Conservation (phyloP, 495 filamentous ascomycete genomes). For the Baudoinia panamericana region DNA sequence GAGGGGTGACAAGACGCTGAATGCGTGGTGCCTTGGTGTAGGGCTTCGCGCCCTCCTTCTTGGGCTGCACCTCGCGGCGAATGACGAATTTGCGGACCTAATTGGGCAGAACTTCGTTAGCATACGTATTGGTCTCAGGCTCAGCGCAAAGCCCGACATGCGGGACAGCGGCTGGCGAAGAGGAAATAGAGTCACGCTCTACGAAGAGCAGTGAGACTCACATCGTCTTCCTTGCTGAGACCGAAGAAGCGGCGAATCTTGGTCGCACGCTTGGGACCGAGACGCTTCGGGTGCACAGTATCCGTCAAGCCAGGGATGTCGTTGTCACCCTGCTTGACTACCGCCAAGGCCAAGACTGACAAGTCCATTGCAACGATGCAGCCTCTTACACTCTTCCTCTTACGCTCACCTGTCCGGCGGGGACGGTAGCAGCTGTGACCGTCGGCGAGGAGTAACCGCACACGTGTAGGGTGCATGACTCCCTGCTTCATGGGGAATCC, state of each 20-base stretch:
- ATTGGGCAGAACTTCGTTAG: conserved; percentile 14
- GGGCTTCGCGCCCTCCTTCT: conserved; percentile 81
- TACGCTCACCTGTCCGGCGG: conserved; percentile 93
- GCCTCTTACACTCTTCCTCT: conserved; percentile 94
- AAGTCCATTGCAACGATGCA: conserved; percentile 96
- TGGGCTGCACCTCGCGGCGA: conserved; percentile 88
- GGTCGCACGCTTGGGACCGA: conserved; percentile 97
- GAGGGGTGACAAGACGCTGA: conserved; percentile 97
- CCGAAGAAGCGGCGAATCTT: conserved; percentile 99
- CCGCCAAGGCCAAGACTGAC: conserved; percentile 76
- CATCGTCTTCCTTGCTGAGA: conserved; percentile 99
- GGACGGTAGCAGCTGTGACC: conserved; percentile 97
- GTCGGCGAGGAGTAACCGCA: conserved; percentile 80
- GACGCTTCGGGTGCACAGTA: conserved; percentile 89
- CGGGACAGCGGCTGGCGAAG: conserved; percentile 25
- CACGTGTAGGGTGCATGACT: conserved; percentile 95
- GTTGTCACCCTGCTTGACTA: conserved; percentile 92
- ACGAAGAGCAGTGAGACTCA: conserved; percentile 42
- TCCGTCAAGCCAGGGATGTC: conserved; percentile 95
- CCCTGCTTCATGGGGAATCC: conserved; percentile 99
- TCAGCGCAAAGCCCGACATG: conserved; percentile 15
- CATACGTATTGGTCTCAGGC: conserved; percentile 27
- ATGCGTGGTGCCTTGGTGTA: conserved; percentile 99
- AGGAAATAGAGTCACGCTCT: conserved; percentile 29
- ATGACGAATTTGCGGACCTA: conserved; percentile 98